Base-by-base conservation (phyloP, 1,284 basidiomycete genomes). In the Boletellus sp. region DNA sequence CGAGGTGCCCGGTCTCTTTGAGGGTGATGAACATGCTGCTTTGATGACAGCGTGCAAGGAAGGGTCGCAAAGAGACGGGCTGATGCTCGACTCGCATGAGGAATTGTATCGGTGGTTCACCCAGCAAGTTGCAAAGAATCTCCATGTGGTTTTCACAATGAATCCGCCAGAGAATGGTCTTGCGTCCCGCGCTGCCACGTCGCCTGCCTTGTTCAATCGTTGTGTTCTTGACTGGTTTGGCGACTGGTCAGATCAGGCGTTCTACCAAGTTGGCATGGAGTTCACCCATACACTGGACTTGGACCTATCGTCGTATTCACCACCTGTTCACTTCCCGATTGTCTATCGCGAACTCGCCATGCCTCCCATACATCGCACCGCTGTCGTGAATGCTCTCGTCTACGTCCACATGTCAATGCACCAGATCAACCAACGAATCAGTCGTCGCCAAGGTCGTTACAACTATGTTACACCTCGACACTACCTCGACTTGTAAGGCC, bases 21-120 rank as follows among this genome's bases (percentile, higher is more conserved):
- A 98, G 71, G 95, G 95, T 13, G 97, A 99, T 64, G 97, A 99
- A 67, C 90, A 97, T 68, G 85, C 94, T 15, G 90, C 93, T 35
- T 76, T 99, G 51, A 97, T 99, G 91, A 97, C 94, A 4, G 93
- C 95, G 2, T 97, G 97, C 73, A 98, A 98, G 69, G 97, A 99
- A 73, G 97, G 96, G 1, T 96, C 95, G 16, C 94, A 98, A 67
- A 85, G 95, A 18, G 94, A 99, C 58, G 97, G 97, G 3, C 76
- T 98, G 32, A 97, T 99, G 93, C 78, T 99, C 15, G 95, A 99
- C 72, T 96, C 94, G 16, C 94, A 92, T 53, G 97, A 99, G 63
- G 95, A 98, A 68, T 77, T 97, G 2, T 97, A 97, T 69, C 84
- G 88, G 41, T 98, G 95, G 95, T 98, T 97, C 71, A 97, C 94